Percentiles rank a stretch among this genome's conserved stretches.
These are phyloP conservation scores for Rosa persica DNA, from an alignment of 306 rosid species.

Conservation along the genomic window DNA sequence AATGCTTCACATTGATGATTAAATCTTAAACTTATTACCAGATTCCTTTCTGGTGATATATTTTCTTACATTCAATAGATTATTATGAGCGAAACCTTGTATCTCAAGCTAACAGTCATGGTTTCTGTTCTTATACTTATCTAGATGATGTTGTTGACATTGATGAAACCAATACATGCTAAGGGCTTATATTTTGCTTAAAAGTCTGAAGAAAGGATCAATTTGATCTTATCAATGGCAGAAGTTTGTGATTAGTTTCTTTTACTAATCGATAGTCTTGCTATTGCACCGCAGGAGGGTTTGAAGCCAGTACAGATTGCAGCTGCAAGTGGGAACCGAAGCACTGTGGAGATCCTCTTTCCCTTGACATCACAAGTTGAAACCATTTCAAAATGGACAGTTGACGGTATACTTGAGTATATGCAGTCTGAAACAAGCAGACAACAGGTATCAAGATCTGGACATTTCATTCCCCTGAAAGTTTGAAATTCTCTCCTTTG, in stretches of 20 bases:
- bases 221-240: neutral
- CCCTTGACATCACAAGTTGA: constrained; percentile 74
- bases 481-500: neutral
- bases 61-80: neutral
- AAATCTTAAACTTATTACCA: neutral
- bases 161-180: neutral
- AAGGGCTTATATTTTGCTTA: neutral
- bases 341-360: constrained; percentile 66
- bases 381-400: constrained; percentile 65
- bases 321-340: constrained; percentile 68
- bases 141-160: neutral
- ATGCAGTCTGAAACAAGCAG: constrained; percentile 63
- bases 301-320: constrained; percentile 77
- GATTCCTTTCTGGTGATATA: neutral
- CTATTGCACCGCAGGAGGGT: constrained; percentile 67
- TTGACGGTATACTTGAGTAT: constrained; percentile 65
- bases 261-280: neutral
- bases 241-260: neutral
- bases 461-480: neutral
- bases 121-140: neutral
- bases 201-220: neutral
- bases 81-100: neutral
- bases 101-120: neutral
- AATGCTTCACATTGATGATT: neutral
- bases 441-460: constrained; percentile 53